Percentiles rank a stretch among this genome's conserved stretches.
Conservation (phyloP, 805 yeast species). For the Dipodascus geniculatus region DNA sequence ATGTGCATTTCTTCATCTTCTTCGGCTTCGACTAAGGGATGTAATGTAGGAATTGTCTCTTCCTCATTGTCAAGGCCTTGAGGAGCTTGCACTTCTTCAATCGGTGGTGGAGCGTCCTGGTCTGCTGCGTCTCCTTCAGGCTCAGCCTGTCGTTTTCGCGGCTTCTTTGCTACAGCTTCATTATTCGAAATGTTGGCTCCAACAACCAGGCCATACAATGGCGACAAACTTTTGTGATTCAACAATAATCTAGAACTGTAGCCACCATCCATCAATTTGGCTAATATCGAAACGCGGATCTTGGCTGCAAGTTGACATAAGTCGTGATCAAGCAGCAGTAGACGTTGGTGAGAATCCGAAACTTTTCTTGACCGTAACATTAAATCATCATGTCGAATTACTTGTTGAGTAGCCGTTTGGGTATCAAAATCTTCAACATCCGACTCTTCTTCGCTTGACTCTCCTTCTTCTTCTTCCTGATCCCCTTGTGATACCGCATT, state of each 20-base stretch:
- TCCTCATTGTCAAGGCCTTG: neutral
- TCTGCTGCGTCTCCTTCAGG: neutral
- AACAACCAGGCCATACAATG: slow-evolving; percentile 6
- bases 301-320: slow-evolving; percentile 33
- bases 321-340: slow-evolving; percentile 27
- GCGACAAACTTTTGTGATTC: slow-evolving; percentile 20
- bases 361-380: slow-evolving; percentile 2
- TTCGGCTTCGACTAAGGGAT: neutral
- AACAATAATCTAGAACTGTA: slow-evolving; percentile 27
- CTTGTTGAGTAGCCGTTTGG: slow-evolving; percentile 25
- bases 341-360: slow-evolving; percentile 5
- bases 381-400: slow-evolving; percentile 9
- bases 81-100: neutral
- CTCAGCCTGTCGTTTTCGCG: neutral
- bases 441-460: slow-evolving; percentile 21
- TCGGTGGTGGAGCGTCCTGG: neutral
- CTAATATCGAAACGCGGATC: slow-evolving; percentile 26
- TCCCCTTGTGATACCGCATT: slow-evolving; percentile 7
- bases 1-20: neutral
- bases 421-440: slow-evolving; percentile 34
- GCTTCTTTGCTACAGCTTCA: neutral
- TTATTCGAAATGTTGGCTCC: neutral
- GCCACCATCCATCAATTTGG: slow-evolving; percentile 24
- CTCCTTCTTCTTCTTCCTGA: slow-evolving; percentile 5
- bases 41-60: neutral